phyloP scores from a whole-genome alignment of 2,329 filamentous ascomycete genomes.

The Rhytidhysteron rufulum region DNA sequence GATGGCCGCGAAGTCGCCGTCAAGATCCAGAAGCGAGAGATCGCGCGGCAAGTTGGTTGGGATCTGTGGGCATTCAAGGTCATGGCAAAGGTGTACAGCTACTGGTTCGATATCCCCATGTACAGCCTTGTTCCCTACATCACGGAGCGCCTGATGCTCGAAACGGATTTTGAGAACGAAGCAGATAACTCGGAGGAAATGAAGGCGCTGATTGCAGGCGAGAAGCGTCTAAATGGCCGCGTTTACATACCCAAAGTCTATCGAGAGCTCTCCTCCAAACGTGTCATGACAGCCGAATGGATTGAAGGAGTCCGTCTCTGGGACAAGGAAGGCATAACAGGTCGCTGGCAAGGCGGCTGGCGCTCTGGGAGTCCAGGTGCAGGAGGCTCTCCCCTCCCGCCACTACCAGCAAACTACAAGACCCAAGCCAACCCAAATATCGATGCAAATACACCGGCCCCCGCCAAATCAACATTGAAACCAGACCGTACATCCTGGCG shows the following conservation, averaged over 20 bases:
- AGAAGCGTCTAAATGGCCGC: constrained; percentile 70
- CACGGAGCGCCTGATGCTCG: constrained; percentile 82
- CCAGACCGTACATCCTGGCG: constrained; percentile 77
- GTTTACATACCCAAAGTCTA: constrained; percentile 90
- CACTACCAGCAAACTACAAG: constrained; percentile 27
- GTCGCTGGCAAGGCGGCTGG: constrained; percentile 73
- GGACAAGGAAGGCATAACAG: constrained; percentile 80
- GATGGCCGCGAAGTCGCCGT: constrained; percentile 91
- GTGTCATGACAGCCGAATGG: constrained; percentile 95
- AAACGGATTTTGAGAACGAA: constrained; percentile 93
- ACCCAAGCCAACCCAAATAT: constrained; percentile 24
- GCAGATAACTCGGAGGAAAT: constrained; percentile 84
- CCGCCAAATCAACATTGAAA: constrained; percentile 63
- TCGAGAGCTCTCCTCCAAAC: constrained; percentile 72
- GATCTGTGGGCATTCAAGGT: constrained; percentile 96
- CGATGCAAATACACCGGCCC: constrained; percentile 41
- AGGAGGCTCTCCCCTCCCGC: constrained; percentile 60
- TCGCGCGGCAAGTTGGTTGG: constrained; percentile 85
- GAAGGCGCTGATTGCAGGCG: constrained; percentile 69
- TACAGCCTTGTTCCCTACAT: constrained; percentile 91
- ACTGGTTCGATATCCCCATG: constrained; percentile 88
- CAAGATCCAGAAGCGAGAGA: constrained; percentile 96
- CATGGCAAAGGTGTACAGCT: constrained; percentile 76
- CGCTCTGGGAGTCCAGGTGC: constrained; percentile 75
- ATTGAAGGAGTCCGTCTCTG: constrained; percentile 91